Evolutionary conservation across 1,284 basidiomycete genomes (phyloP).

Genomic region (Sporisorium scitamineum): DNA sequence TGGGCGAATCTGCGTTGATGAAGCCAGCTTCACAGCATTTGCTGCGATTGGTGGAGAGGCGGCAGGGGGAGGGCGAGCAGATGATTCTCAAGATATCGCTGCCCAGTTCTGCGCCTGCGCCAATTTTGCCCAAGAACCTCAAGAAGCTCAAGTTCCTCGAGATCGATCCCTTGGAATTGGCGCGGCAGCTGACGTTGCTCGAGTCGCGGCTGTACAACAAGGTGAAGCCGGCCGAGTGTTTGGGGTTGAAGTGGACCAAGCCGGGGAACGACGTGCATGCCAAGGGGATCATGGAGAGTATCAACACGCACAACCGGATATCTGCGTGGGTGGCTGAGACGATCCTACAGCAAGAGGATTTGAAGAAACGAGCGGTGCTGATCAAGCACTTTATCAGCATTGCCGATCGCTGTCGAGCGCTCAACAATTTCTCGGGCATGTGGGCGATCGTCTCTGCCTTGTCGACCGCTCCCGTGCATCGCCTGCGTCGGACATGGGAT

Average conservation of each 20-base stretch:
- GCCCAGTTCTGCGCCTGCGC: conserved; percentile 70
- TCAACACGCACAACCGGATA: conserved; percentile 86
- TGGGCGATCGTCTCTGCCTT: conserved; percentile 94
- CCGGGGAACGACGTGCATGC: conserved; percentile 67
- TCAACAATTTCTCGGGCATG: conserved; percentile 96
- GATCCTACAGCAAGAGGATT: conserved; percentile 86
- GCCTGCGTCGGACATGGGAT: conserved; percentile 95
- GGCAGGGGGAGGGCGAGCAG: conserved; percentile 59
- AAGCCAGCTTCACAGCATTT: conserved; percentile 64
- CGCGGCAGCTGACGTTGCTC: conserved; percentile 92
- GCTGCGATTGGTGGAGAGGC: conserved; percentile 68
- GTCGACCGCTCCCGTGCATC: conserved; percentile 91
- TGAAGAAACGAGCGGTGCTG: conserved; percentile 81
- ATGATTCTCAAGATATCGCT: conserved; percentile 63
- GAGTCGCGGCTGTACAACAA: conserved; percentile 88
- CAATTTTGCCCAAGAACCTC: conserved; percentile 80
- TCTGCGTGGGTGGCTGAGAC: conserved; percentile 96
- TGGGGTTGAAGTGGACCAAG: conserved; percentile 73
- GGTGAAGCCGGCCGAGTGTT: conserved; percentile 90
- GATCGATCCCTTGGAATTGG: conserved; percentile 89
- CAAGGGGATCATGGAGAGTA: conserved; percentile 86
- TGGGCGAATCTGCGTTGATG: conserved; percentile 56
- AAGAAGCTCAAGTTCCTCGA: conserved; percentile 87
- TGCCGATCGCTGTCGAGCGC: conserved; percentile 87
- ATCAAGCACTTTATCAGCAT: conserved; percentile 93